Evolutionary conservation across 352 stramenopile species (phyloP).

Genomic region (Pythium sp.): DNA sequence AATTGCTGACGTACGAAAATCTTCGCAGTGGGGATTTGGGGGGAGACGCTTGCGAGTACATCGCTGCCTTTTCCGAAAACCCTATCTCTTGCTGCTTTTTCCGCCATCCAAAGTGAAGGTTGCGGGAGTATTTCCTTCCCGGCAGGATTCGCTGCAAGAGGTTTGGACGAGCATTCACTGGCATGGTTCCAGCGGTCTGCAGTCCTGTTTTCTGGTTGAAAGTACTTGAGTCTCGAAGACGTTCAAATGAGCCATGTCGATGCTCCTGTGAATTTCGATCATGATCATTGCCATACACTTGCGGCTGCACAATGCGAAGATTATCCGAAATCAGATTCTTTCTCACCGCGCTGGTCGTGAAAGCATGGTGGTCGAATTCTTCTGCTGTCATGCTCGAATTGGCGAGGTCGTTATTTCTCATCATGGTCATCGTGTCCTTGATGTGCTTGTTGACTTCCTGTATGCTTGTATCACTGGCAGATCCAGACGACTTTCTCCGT

Average conservation of each 20-base stretch:
- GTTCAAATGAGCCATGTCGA: not conserved
- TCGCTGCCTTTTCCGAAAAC: conserved; percentile 1
- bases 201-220: conserved; percentile 2
- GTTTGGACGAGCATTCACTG: not conserved
- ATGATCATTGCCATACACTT: not conserved
- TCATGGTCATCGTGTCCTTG: conserved; percentile 12
- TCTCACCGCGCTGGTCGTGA: not conserved
- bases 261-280: conserved; percentile 2
- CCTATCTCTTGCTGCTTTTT: not conserved
- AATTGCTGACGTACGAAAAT: conserved; percentile 7
- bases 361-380: not conserved
- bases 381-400: not conserved
- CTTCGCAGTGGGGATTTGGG: conserved; percentile 15
- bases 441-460: conserved; percentile 13
- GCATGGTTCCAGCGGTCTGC: not conserved
- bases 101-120: conserved; percentile 7
- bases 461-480: not conserved
- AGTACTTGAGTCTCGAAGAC: not conserved
- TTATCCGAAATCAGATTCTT: conserved; percentile 11
- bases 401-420: conserved; percentile 1
- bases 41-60: conserved; percentile 14
- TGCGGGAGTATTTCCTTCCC: not conserved
- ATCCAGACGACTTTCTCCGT: conserved; percentile 9
- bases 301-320: conserved; percentile 17
- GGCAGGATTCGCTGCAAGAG: conserved; percentile 9